Evolutionary conservation across 2,329 filamentous ascomycete species (phyloP).

Genomic region (Monilinia aucupariae): DNA sequence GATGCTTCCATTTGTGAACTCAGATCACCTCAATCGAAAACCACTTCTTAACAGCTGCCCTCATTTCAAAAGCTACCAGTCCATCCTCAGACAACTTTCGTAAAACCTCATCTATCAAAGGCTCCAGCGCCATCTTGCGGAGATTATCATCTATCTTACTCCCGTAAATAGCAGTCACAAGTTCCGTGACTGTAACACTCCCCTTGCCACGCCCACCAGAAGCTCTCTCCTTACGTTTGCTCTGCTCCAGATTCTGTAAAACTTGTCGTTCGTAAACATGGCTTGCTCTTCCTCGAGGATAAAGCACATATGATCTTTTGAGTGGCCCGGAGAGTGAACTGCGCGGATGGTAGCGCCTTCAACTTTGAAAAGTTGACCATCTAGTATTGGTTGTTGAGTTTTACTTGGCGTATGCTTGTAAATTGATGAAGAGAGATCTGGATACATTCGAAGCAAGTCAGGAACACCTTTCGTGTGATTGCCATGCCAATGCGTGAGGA

Average conservation of each 20-base stretch:
- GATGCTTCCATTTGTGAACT: background rate
- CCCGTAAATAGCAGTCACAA: conserved; percentile 43
- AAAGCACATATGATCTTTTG: conserved; percentile 74
- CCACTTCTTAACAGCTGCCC: conserved; percentile 38
- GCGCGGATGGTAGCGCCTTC: conserved; percentile 61
- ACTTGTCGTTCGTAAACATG: conserved; percentile 59
- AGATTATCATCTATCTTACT: conserved; percentile 36
- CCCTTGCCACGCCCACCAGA: conserved; percentile 26
- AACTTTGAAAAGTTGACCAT: conserved; percentile 48
- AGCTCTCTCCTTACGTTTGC: conserved; percentile 18
- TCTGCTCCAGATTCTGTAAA: conserved; percentile 34
- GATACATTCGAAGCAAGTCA: conserved; percentile 58
- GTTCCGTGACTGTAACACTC: conserved; percentile 39
- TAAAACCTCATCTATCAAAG: conserved; percentile 41
- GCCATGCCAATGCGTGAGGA: conserved; percentile 80
- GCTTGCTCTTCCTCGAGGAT: conserved; percentile 68
- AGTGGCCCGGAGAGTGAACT: conserved; percentile 64
- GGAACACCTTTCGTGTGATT: conserved; percentile 75
- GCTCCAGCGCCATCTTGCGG: conserved; percentile 38
- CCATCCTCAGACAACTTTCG: conserved; percentile 42
- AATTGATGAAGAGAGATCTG: conserved; percentile 47
- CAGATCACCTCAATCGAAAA: conserved; percentile 25
- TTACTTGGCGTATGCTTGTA: conserved; percentile 57
- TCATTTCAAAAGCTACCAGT: conserved; percentile 40
- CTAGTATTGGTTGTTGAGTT: conserved; percentile 47